A percentile compares a stretch with the other conserved stretches of the same genome.
Evolutionary conservation across 331 rosid genomes (phyloP).

Genomic region (Arachis monticola): DNA sequence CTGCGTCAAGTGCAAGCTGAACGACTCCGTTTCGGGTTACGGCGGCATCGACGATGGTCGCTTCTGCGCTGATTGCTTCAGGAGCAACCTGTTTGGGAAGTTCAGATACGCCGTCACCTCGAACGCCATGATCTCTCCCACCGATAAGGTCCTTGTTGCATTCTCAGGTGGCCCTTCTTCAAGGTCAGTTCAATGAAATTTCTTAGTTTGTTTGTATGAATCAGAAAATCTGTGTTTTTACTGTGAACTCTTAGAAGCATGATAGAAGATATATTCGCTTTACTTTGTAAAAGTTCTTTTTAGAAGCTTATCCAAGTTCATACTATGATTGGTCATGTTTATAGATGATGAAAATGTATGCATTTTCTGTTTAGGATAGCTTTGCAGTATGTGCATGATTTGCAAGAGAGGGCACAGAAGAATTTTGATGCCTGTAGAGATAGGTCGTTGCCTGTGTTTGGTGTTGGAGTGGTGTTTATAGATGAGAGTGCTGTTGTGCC

Average conservation of each 20-base stretch:
- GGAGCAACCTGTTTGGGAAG: slow-evolving; percentile 72
- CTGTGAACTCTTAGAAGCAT: not conserved
- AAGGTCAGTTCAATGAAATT: slow-evolving; percentile 50
- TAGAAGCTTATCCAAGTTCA: not conserved
- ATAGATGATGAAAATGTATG: not conserved
- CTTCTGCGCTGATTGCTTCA: slow-evolving; percentile 79
- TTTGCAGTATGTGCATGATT: slow-evolving; percentile 81
- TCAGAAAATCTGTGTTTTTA: not conserved
- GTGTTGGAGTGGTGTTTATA: slow-evolving; percentile 85
- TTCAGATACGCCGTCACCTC: slow-evolving; percentile 80
- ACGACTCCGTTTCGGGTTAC: slow-evolving; percentile 59
- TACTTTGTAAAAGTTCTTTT: not conserved
- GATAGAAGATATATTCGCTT: no score
- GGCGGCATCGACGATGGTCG: slow-evolving; percentile 66
- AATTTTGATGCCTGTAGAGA: slow-evolving; percentile 91
- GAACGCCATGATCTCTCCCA: slow-evolving; percentile 88
- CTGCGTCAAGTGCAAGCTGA: slow-evolving; percentile 82
- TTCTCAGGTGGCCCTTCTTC: slow-evolving; percentile 96
- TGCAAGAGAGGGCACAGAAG: slow-evolving; percentile 79
- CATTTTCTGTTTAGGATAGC: slow-evolving; percentile 62
- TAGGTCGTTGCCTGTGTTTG: slow-evolving; percentile 78
- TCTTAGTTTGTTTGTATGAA: not conserved
- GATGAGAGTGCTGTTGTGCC: slow-evolving; percentile 66
- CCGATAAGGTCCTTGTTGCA: slow-evolving; percentile 86
- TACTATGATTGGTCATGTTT: not conserved